A percentile compares a stretch with the other conserved stretches of the same genome.
These are phyloP conservation scores for Apophysomyces elegans DNA, from an alignment of 371 early-diverging fungal species.

Conservation along the genomic window DNA sequence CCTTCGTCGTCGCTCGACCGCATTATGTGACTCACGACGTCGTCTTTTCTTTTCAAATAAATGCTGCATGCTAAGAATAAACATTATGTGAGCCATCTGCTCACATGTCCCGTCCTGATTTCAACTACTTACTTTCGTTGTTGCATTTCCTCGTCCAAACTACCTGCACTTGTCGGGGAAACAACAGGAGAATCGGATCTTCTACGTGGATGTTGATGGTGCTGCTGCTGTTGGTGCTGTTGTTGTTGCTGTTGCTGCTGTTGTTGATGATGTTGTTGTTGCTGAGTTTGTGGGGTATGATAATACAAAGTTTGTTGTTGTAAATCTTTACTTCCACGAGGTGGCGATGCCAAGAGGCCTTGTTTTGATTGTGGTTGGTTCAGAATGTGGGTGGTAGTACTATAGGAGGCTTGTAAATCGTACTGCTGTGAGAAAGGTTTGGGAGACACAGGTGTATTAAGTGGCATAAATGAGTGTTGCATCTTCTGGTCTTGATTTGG, in stretches of 20 bases:
- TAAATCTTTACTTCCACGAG: slow-evolving; percentile 1
- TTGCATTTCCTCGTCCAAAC: slow-evolving; percentile 41
- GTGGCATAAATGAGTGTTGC: slow-evolving; percentile 24
- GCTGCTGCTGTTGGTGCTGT: background rate
- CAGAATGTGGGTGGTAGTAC: slow-evolving; percentile 16
- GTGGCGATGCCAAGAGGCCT: slow-evolving; percentile 6
- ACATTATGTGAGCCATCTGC: background rate
- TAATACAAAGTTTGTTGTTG: slow-evolving; percentile 14
- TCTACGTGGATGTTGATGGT: slow-evolving; percentile 12
- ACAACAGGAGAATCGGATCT: slow-evolving; percentile 21
- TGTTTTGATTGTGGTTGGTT: slow-evolving; percentile 16
- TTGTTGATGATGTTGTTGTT: background rate
- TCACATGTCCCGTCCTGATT: slow-evolving; percentile 3
- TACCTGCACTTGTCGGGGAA: slow-evolving; percentile 33
- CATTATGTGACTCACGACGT: slow-evolving; percentile 47
- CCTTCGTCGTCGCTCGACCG: slow-evolving; percentile 89
- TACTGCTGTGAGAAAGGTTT: slow-evolving; percentile 22
- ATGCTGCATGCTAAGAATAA: slow-evolving; percentile 40
- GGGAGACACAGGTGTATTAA: slow-evolving; percentile 24
- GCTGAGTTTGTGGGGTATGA: background rate
- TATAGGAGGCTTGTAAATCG: slow-evolving; percentile 18
- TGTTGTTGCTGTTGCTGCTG: slow-evolving; percentile 10
- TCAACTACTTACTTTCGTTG: slow-evolving; percentile 40
- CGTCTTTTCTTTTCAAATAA: slow-evolving; percentile 47
- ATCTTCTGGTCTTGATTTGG: slow-evolving; percentile 26